Evolutionary conservation across 768 basidiomycete species (phyloP).

Genomic region (Lactarius evosmus): DNA sequence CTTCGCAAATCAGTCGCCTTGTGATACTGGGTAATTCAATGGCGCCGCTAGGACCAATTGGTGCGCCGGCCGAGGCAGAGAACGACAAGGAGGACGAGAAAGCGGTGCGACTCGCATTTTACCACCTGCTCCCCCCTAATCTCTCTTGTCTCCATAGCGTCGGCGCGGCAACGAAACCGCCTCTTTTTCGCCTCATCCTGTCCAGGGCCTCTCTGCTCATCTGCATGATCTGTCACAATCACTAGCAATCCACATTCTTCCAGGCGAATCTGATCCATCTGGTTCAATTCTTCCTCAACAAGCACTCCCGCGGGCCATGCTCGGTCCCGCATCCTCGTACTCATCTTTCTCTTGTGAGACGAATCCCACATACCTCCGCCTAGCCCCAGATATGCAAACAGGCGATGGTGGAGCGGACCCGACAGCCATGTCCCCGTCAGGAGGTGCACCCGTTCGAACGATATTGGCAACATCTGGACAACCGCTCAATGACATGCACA

Average conservation of each 20-base stretch:
- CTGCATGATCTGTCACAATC: conserved; percentile 72
- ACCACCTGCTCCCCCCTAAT: background rate
- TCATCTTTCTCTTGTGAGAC: conserved; percentile 74
- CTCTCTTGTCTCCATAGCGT: conserved; percentile 43
- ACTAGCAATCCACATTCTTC: conserved; percentile 84
- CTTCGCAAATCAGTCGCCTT: conserved; percentile 75
- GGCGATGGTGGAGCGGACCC: conserved; percentile 28
- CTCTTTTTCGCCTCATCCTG: conserved; percentile 74
- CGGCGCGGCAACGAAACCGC: conserved; percentile 62
- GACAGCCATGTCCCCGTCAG: conserved; percentile 10
- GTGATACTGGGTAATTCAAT: conserved; percentile 91
- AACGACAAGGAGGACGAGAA: conserved; percentile 45
- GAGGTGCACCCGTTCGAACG: conserved; percentile 40
- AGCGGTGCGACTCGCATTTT: conserved; percentile 40
- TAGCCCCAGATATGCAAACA: conserved; percentile 47
- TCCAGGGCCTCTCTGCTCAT: conserved; percentile 60
- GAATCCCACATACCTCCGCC: conserved; percentile 82
- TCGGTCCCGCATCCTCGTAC: conserved; percentile 58
- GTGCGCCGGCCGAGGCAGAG: conserved; percentile 34
- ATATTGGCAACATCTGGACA: conserved; percentile 90
- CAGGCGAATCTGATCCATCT: conserved; percentile 85
- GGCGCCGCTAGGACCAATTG: conserved; percentile 44
- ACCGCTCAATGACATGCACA: conserved; percentile 91
- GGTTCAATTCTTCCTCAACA: conserved; percentile 92
- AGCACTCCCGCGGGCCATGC: conserved; percentile 87